phyloP scores from a whole-genome alignment of 1,284 basidiomycete genomes.

The Exsudoporus floridanus region DNA sequence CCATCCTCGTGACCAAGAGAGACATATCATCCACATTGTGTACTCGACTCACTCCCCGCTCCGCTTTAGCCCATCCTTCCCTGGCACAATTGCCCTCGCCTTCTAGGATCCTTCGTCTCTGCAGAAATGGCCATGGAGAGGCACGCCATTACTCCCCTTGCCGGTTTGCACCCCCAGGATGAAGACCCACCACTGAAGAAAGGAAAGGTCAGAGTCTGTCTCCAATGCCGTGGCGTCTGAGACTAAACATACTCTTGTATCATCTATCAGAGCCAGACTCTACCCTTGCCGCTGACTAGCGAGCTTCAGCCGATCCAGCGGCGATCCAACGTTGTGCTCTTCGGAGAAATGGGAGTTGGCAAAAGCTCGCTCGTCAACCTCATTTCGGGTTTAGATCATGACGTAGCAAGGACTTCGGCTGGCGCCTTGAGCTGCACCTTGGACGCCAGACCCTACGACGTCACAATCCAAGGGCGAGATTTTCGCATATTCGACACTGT shows the following conservation, averaged over 20 bases:
- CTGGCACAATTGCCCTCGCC: not conserved
- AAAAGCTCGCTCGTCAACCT: slow-evolving; percentile 34
- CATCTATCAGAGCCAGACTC: slow-evolving; percentile 13
- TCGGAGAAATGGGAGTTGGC: slow-evolving; percentile 33
- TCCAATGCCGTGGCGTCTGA: not conserved
- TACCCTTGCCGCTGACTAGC: slow-evolving; percentile 3
- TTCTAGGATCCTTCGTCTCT: not conserved
- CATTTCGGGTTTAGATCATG: slow-evolving; percentile 15
- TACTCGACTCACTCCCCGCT: not conserved
- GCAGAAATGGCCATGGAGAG: slow-evolving; percentile 5
- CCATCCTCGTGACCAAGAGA: not conserved
- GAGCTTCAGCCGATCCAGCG: slow-evolving; percentile 14
- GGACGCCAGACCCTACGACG: slow-evolving; percentile 26
- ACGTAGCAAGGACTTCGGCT: slow-evolving; percentile 22
- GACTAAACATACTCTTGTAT: slow-evolving; percentile 7
- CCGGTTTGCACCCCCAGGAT: not conserved
- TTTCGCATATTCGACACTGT: slow-evolving; percentile 35
- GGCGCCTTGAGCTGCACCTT: slow-evolving; percentile 25
- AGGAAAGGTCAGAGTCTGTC: slow-evolving; percentile 17
- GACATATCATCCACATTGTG: slow-evolving; percentile 10
- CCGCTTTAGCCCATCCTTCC: not conserved
- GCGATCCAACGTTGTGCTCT: slow-evolving; percentile 25
- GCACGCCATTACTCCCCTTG: slow-evolving; percentile 1
- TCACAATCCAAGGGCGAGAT: slow-evolving; percentile 19
- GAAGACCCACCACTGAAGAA: not conserved